A percentile compares a stretch with the other conserved stretches of the same genome.
Conservation (phyloP, 306 rosid genomes). For the Ormosia emarginata region DNA sequence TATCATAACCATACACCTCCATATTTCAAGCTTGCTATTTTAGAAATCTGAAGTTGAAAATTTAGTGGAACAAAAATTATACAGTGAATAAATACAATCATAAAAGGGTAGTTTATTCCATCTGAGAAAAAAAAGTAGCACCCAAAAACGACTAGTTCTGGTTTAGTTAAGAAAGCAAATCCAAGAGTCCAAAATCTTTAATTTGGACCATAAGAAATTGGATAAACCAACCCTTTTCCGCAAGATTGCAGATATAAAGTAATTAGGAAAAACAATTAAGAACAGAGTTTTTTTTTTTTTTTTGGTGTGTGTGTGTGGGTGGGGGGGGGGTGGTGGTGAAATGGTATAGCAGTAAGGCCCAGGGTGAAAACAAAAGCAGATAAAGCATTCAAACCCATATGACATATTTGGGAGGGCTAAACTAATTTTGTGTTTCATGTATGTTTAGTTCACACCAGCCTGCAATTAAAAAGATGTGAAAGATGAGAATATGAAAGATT, state of each 20-base stretch:
- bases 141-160: background rate
- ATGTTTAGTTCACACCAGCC: background rate
- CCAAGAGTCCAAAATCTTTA: background rate
- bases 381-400: background rate
- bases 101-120: background rate
- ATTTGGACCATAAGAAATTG: background rate
- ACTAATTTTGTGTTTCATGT: background rate
- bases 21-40: slow-evolving; percentile 3
- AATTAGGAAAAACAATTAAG: background rate
- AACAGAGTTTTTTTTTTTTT: background rate
- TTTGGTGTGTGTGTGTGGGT: too few species aligned
- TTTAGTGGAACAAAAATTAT: background rate
- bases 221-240: slow-evolving; percentile 8
- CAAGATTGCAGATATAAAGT: background rate
- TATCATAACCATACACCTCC: slow-evolving; percentile 19
- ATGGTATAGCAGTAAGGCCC: background rate
- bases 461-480: background rate
- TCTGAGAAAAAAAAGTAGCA: background rate
- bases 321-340: too few species aligned
- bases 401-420: background rate
- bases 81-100: background rate
- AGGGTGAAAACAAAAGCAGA: background rate
- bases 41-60: background rate
- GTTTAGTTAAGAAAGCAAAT: background rate
- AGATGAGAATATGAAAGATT: slow-evolving; percentile 18